These are phyloP conservation scores for Byssothecium circinans DNA, from an alignment of 2,329 filamentous ascomycete species.

Conservation along the genomic window DNA sequence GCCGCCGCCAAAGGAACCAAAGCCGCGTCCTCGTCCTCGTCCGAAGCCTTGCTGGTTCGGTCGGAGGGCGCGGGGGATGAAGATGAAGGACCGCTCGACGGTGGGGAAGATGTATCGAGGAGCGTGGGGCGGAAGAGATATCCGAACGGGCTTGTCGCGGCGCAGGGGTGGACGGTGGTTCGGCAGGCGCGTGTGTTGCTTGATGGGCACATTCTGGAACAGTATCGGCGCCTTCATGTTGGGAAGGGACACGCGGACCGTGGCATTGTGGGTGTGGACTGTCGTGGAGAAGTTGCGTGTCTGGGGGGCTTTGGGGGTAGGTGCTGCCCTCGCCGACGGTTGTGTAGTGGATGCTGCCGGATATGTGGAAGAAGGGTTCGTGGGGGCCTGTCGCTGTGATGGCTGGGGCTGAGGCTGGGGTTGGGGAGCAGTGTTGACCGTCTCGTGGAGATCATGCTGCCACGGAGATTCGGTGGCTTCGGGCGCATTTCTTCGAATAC, in stretches of 20 bases:
- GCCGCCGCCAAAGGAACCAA: conserved; percentile 64
- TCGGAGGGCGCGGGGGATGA: conserved; percentile 90
- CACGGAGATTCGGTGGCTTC: conserved; percentile 72
- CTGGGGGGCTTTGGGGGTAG: conserved; percentile 37
- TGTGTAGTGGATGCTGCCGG: conserved; percentile 22
- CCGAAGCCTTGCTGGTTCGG: conserved; percentile 83
- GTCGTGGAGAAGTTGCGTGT: conserved; percentile 71
- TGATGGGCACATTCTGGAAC: conserved; percentile 77
- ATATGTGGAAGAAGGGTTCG: conserved; percentile 19
- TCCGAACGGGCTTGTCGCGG: conserved; percentile 92
- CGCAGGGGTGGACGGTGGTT: conserved; percentile 92
- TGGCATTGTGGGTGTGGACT: conserved; percentile 79
- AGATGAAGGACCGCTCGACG: conserved; percentile 90
- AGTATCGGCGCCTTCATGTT: conserved; percentile 70
- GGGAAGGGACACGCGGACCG: conserved; percentile 79
- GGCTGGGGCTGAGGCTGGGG: conserved; percentile 26
- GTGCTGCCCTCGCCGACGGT: conserved; percentile 23
- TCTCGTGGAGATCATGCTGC: conserved; percentile 94
- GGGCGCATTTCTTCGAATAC: conserved; percentile 44
- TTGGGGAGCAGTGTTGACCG: conserved; percentile 45
- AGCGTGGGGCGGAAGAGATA: conserved; percentile 78
- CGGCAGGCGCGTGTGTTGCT: conserved; percentile 89
- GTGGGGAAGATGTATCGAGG: conserved; percentile 92
- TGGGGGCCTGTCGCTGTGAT: conserved; percentile 19
- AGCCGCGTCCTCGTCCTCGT: conserved; percentile 70